Conservation (phyloP, 257 asterid species). For the Gentiana straminea region DNA sequence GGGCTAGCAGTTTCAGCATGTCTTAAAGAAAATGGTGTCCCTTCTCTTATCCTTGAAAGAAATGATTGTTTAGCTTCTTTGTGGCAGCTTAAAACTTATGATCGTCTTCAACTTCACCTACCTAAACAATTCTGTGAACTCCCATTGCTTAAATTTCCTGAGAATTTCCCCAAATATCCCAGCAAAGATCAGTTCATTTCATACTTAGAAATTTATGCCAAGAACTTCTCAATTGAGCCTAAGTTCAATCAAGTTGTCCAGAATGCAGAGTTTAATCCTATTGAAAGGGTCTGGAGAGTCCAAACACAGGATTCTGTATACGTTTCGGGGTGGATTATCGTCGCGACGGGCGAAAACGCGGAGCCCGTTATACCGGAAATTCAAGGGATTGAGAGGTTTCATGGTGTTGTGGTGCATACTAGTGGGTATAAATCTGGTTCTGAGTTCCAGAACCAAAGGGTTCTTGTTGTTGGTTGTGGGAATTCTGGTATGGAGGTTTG, state of each 20-base stretch:
- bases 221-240: slow-evolving; percentile 40
- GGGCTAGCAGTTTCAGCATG: slow-evolving; percentile 93
- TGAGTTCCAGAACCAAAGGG: slow-evolving; percentile 35
- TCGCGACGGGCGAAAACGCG: slow-evolving; percentile 85
- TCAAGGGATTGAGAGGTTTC: slow-evolving; percentile 42
- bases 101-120: slow-evolving; percentile 81
- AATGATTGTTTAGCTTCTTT: slow-evolving; percentile 69
- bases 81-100: slow-evolving; percentile 71
- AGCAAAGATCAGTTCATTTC: slow-evolving; percentile 55
- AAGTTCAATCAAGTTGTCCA: slow-evolving; percentile 37
- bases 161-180: slow-evolving; percentile 62
- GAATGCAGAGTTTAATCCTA: slow-evolving; percentile 32
- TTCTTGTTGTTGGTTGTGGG: slow-evolving; percentile 78
- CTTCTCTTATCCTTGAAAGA: slow-evolving; percentile 62
- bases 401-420: slow-evolving; percentile 52
- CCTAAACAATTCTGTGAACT: slow-evolving; percentile 69
- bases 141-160: slow-evolving; percentile 50
- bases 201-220: slow-evolving; percentile 58
- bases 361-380: slow-evolving; percentile 65
- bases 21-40: slow-evolving; percentile 45
- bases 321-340: slow-evolving; percentile 47
- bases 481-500: slow-evolving; percentile 96
- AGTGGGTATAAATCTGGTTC: slow-evolving; percentile 52
- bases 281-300: slow-evolving; percentile 50
- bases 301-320: slow-evolving; percentile 26